Evolutionary conservation across 306 rosid genomes (phyloP), one percentile per base, ranked within the genome.

Genomic region (Carpinus viminea): DNA sequence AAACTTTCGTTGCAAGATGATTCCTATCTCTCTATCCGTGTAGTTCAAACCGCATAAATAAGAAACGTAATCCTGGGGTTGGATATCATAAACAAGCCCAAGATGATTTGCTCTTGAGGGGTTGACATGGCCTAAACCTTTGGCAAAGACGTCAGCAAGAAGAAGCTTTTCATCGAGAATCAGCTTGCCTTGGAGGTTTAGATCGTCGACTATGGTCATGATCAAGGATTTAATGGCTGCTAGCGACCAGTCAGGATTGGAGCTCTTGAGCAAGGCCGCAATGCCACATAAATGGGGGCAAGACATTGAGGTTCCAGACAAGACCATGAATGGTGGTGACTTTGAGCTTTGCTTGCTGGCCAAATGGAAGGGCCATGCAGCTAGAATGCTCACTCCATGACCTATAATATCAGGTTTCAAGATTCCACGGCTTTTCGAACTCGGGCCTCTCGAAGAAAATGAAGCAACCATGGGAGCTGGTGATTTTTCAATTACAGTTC

Each of bases 391-490:
- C 12, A 88, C 85, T 24, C 90, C 89, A 0, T 88, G 91, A 1
- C 89, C 92, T 45, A 84, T 59, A 5, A 91, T 88, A 74, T 88
- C 89, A 0, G 92, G 95, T 76, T 91, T 87, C 24, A 91, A 73
- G 31, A 88, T 87, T 9, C 90, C 88, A 0, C 84, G 82, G 55
- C 90, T 85, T 26, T 11, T 79, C 1, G 12, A 38, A 65, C 85
- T 85, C 71, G 95, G 95, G 16, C 95, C 92, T 75, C 87, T 87
- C 0, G 92, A 90, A 54, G 92, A 90, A 51, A 90, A 90, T 1
- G 68, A 74, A 60, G 79, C 80, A 9, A 90, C 87, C 0, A 54
- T 1, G 0, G 88, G 95, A 75, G 92, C 82, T 10, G 52, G 59
- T 38, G 83, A 9, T 24, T 86, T 87, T 0, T 85, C 89, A 34